Evolutionary conservation across 2,329 filamentous ascomycete genomes (phyloP).

Genomic region (Aureobasidium lini): DNA sequence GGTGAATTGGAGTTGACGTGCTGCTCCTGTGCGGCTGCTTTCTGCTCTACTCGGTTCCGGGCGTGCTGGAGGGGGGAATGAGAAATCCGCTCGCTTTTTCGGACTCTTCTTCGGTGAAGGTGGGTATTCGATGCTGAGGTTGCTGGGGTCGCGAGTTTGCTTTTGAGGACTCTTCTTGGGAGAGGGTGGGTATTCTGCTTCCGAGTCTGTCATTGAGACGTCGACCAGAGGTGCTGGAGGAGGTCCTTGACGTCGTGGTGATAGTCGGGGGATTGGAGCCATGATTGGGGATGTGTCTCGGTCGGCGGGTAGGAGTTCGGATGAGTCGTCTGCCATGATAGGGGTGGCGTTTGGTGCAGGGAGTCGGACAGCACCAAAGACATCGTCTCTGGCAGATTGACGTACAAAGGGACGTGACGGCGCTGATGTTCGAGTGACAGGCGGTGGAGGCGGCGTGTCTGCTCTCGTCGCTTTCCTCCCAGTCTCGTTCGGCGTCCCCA

Average conservation of each 20-base stretch:
- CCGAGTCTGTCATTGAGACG: conserved; percentile 24
- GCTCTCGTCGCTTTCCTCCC: conserved; percentile 20
- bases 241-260: conserved; percentile 22
- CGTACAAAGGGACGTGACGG: conserved; percentile 15
- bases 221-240: conserved; percentile 25
- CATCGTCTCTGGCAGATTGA: conserved; percentile 22
- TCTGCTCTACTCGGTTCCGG: conserved; percentile 16
- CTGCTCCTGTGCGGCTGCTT: conserved; percentile 21
- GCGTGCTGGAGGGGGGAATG: background rate
- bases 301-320: conserved; percentile 27
- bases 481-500: conserved; percentile 19
- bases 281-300: conserved; percentile 38
- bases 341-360: background rate
- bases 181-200: conserved; percentile 30
- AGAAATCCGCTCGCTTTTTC: conserved; percentile 8
- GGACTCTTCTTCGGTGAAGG: conserved; percentile 27
- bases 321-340: conserved; percentile 23
- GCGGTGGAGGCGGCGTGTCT: conserved; percentile 15
- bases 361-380: conserved; percentile 15
- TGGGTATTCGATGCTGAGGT: conserved; percentile 23
- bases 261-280: conserved; percentile 22
- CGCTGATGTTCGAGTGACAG: conserved; percentile 19
- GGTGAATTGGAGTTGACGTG: conserved; percentile 14
- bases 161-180: conserved; percentile 24
- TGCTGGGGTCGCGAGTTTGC: background rate